Evolutionary conservation across 1,284 basidiomycete species (phyloP).

Genomic region (Ustilago crameri): DNA sequence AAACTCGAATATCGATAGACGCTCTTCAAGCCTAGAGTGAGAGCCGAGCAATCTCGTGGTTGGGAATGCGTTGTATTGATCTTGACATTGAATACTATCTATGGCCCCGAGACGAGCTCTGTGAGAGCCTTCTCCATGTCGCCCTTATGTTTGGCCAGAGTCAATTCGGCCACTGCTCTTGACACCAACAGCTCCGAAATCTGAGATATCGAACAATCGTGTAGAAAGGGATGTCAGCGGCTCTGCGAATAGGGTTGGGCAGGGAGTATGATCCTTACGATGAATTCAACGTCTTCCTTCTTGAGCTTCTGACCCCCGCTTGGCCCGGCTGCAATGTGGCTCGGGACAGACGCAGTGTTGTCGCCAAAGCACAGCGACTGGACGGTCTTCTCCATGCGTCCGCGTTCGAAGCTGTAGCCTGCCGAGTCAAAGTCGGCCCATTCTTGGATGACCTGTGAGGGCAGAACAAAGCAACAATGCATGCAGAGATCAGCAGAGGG

Average conservation of each 20-base stretch:
- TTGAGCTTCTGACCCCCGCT: slow-evolving; percentile 56
- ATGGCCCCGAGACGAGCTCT: slow-evolving; percentile 31
- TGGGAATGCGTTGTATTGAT: slow-evolving; percentile 1
- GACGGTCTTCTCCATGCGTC: slow-evolving; percentile 60
- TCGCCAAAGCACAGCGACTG: slow-evolving; percentile 59
- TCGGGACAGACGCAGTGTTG: slow-evolving; percentile 38
- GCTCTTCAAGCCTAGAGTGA: too few relatives aligned
- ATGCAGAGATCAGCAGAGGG: not conserved
- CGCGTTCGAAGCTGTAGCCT: slow-evolving; percentile 62
- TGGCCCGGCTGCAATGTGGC: slow-evolving; percentile 40
- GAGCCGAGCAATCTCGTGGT: too few relatives aligned
- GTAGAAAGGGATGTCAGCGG: not conserved
- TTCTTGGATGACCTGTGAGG: slow-evolving; percentile 60
- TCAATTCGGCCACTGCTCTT: slow-evolving; percentile 38
- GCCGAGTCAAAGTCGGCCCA: slow-evolving; percentile 63
- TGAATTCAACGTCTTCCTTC: slow-evolving; percentile 54
- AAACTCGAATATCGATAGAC: too few relatives aligned
- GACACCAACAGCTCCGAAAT: slow-evolving; percentile 43
- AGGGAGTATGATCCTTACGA: slow-evolving; percentile 45
- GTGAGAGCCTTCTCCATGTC: slow-evolving; percentile 46
- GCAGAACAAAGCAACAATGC: not conserved
- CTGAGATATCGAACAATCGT: not conserved
- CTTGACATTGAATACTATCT: not conserved
- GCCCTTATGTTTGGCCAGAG: slow-evolving; percentile 48
- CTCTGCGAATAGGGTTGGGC: not conserved